Conservation (phyloP, 2,329 filamentous ascomycete genomes). For the Hymenoscyphus fructigenus region DNA sequence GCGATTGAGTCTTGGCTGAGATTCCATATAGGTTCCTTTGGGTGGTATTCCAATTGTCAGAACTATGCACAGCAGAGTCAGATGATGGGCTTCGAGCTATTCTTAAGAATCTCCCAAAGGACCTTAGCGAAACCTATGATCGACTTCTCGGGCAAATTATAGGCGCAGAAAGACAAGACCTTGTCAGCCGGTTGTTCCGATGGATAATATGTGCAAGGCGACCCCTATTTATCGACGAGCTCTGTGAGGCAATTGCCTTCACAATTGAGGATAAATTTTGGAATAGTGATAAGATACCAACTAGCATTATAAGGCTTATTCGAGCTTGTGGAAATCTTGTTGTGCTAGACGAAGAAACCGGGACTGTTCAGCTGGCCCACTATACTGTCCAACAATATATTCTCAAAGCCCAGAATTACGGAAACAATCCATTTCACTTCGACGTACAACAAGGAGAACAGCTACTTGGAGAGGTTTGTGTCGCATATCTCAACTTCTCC, state of each 20-base stretch:
- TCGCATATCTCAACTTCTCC: slow-evolving; percentile 21
- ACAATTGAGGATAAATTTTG: slow-evolving; percentile 17
- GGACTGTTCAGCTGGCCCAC: slow-evolving; percentile 19
- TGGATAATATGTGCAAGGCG: slow-evolving; percentile 22
- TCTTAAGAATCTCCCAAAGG: slow-evolving; percentile 17
- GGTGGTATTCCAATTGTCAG: slow-evolving; percentile 23
- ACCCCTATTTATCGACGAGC: slow-evolving; percentile 19
- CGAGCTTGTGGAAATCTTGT: slow-evolving; percentile 21
- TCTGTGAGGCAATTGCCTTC: slow-evolving; percentile 21
- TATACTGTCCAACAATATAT: slow-evolving; percentile 25
- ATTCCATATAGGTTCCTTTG: slow-evolving; percentile 20
- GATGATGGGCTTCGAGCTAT: slow-evolving; percentile 16
- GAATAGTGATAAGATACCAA: slow-evolving; percentile 14
- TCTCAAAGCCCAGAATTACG: not conserved
- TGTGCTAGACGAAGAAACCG: slow-evolving; percentile 15
- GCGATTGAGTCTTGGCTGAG: no score
- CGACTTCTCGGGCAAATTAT: slow-evolving; percentile 17
- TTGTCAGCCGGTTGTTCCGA: slow-evolving; percentile 20
- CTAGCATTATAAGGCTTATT: slow-evolving; percentile 15
- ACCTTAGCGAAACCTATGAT: slow-evolving; percentile 20
- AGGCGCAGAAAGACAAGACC: slow-evolving; percentile 4
- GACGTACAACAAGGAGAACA: slow-evolving; percentile 13
- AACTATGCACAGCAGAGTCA: slow-evolving; percentile 20
- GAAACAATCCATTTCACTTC: slow-evolving; percentile 9
- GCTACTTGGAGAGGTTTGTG: slow-evolving; percentile 18